Conservation (phyloP, 208 protist genomes). For the Trypanosoma cruzi region DNA sequence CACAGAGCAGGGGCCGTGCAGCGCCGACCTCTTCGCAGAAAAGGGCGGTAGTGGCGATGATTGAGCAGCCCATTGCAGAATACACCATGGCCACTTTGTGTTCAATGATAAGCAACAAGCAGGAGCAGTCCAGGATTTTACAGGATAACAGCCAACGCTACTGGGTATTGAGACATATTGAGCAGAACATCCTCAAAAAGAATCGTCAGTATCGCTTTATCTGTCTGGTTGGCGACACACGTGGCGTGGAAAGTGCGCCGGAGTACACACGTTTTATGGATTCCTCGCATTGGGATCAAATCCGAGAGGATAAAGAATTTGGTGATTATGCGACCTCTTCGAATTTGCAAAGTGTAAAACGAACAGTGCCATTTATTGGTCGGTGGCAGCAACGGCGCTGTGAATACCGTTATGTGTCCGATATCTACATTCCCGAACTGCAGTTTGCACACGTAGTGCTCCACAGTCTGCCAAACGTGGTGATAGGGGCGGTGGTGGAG, state of each 20-base stretch:
- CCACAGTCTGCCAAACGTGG: slow-evolving; percentile 58
- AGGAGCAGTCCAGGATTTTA: slow-evolving; percentile 80
- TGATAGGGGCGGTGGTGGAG: slow-evolving; percentile 74
- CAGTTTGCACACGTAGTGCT: slow-evolving; percentile 74
- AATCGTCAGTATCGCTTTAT: slow-evolving; percentile 35
- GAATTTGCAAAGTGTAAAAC: neutral
- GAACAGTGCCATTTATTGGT: slow-evolving; percentile 23
- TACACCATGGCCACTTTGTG: slow-evolving; percentile 84
- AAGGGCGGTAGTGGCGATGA: neutral
- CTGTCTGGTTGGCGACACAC: slow-evolving; percentile 75
- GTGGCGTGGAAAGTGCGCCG: slow-evolving; percentile 62
- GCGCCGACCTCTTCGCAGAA: neutral
- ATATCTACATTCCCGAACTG: slow-evolving; percentile 83
- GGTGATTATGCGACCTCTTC: neutral
- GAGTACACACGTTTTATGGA: slow-evolving; percentile 49
- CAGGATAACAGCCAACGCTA: slow-evolving; percentile 84
- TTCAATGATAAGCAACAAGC: slow-evolving; percentile 78
- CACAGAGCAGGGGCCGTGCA: slow-evolving; percentile 15
- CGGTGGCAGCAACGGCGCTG: slow-evolving; percentile 27
- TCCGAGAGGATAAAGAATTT: neutral
- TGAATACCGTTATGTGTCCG: slow-evolving; percentile 60
- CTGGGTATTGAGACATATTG: slow-evolving; percentile 74
- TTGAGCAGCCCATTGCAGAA: slow-evolving; percentile 66
- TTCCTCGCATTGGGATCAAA: neutral
- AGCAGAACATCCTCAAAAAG: slow-evolving; percentile 40